Evolutionary conservation across 306 rosid genomes (phyloP).

Genomic region (Medicago lupulina): DNA sequence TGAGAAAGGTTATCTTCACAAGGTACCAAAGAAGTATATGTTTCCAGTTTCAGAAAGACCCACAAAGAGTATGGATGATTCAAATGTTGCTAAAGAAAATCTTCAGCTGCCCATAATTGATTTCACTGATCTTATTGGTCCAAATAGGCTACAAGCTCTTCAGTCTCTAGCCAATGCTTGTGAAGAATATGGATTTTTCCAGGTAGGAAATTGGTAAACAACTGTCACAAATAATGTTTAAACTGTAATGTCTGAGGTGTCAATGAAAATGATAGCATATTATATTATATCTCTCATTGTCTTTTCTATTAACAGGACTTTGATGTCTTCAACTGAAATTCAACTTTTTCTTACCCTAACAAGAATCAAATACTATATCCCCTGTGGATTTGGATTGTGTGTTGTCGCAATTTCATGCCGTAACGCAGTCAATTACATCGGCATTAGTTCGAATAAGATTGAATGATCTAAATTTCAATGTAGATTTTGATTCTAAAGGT

Average conservation of each 20-base stretch:
- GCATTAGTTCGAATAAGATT: not conserved
- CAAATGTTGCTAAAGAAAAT: constrained; percentile 32
- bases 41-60: constrained; percentile 73
- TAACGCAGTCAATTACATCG: not conserved
- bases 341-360: no score
- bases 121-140: constrained; percentile 65
- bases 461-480: not conserved
- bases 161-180: constrained; percentile 67
- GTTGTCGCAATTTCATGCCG: not conserved
- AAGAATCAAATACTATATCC: not conserved
- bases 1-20: constrained; percentile 60
- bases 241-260: not conserved
- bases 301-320: not conserved
- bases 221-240: not conserved
- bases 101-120: constrained; percentile 74
- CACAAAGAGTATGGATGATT: constrained; percentile 13
- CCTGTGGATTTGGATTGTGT: not conserved
- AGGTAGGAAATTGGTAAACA: constrained; percentile 48
- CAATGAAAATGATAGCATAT: not conserved
- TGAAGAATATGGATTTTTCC: constrained; percentile 78
- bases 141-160: constrained; percentile 62
- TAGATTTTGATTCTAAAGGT: not conserved
- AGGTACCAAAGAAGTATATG: constrained; percentile 70
- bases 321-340: no score
- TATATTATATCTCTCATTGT: not conserved